phyloP scores from a whole-genome alignment of 1,284 basidiomycete species.

The Ceratobasidium sp. region DNA sequence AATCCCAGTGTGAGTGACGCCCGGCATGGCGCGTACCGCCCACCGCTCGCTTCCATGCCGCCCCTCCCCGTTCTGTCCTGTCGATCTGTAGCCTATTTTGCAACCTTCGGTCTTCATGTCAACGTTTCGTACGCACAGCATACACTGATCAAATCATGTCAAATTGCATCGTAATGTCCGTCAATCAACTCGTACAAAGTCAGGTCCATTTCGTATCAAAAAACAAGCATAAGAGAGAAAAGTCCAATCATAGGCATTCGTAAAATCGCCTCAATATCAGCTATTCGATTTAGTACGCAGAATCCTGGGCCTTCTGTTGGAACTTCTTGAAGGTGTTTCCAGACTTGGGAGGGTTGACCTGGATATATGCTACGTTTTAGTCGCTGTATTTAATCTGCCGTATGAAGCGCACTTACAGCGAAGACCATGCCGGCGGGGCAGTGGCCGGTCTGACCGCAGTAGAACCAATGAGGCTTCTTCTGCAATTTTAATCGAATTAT shows the following conservation, averaged over 20 bases:
- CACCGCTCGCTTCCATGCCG: no score
- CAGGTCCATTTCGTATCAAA: no score
- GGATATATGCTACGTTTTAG: background rate
- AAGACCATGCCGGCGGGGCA: constrained; percentile 46
- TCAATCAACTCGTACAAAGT: no score
- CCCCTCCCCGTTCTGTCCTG: no score
- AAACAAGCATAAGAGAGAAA: no score
- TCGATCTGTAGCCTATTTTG: no score
- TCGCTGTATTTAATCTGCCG: background rate
- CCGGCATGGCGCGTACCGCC: no score
- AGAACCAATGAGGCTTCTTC: constrained; percentile 42
- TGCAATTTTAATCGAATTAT: background rate
- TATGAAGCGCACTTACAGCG: constrained; percentile 13
- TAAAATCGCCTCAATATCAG: background rate
- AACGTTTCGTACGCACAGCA: no score
- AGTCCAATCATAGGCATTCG: background rate
- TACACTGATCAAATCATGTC: no score
- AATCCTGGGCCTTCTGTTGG: constrained; percentile 12
- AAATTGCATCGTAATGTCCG: no score
- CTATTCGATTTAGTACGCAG: constrained; percentile 1
- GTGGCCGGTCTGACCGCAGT: constrained; percentile 42
- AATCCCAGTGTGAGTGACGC: no score
- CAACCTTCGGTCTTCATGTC: no score
- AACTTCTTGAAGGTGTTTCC: constrained; percentile 43
- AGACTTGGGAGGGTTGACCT: constrained; percentile 33